Evolutionary conservation across 176 grass and related monocot species (phyloP).

Genomic region (Avena insularis): DNA sequence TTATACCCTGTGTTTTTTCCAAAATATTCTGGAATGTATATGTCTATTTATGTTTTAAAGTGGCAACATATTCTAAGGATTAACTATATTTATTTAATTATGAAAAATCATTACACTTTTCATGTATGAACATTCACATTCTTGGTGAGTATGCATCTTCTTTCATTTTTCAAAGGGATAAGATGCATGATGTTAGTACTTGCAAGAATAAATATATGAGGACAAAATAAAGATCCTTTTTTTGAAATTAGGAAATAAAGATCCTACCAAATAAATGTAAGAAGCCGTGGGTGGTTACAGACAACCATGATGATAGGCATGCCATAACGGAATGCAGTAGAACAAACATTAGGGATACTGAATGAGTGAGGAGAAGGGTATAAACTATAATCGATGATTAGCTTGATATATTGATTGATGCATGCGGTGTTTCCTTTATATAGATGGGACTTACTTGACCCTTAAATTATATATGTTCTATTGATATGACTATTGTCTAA

Average conservation of each 20-base stretch:
- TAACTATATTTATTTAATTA: background rate
- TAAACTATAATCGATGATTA: background rate
- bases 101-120: background rate
- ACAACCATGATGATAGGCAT: background rate
- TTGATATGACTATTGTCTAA: constrained; percentile 1
- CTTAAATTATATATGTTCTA: background rate
- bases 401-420: constrained; percentile 1
- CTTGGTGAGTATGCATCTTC: background rate
- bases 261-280: background rate
- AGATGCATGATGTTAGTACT: background rate
- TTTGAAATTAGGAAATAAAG: background rate
- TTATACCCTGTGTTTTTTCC: no score
- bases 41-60: no score
- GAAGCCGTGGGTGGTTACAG: background rate
- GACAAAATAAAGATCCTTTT: no score
- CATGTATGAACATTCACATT: background rate
- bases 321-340: background rate
- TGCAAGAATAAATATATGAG: background rate
- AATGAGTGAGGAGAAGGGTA: background rate
- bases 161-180: background rate
- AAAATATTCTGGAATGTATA: no score
- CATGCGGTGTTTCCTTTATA: background rate
- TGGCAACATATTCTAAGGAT: no score
- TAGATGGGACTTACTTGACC: background rate
- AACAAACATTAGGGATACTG: background rate